These are phyloP conservation scores for Gracilaria domingensis DNA, from an alignment of 23 red algal species.

Conservation along the genomic window DNA sequence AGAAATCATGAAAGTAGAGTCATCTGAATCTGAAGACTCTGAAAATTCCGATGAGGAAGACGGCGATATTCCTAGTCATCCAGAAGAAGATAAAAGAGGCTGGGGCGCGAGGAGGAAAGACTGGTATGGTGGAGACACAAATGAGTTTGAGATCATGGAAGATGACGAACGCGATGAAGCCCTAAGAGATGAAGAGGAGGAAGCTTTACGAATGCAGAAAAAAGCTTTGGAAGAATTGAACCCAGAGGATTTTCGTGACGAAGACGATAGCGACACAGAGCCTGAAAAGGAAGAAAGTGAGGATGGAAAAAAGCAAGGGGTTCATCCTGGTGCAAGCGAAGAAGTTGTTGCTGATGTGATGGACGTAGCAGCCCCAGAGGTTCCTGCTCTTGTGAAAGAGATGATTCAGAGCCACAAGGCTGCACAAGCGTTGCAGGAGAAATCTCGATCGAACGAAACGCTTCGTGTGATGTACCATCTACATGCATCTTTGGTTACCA, in stretches of 20 bases:
- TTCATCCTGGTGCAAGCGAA: not conserved
- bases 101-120: slow-evolving; percentile 49
- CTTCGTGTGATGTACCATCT: slow-evolving; percentile 51
- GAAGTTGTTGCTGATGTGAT: not conserved
- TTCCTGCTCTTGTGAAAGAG: slow-evolving; percentile 45
- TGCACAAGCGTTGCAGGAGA: slow-evolving; percentile 5
- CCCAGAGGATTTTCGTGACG: slow-evolving; percentile 62
- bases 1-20: slow-evolving; percentile 44
- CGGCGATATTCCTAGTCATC: not conserved
- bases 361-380: slow-evolving; percentile 39
- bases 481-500: slow-evolving; percentile 31
- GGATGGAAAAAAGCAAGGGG: slow-evolving; percentile 1
- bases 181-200: slow-evolving; percentile 69
- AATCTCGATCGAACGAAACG: slow-evolving; percentile 42
- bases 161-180: slow-evolving; percentile 72
- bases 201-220: slow-evolving; percentile 56
- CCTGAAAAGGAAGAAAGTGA: slow-evolving; percentile 28
- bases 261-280: slow-evolving; percentile 57
- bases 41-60: slow-evolving; percentile 40
- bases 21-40: slow-evolving; percentile 55
- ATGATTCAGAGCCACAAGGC: slow-evolving; percentile 20
- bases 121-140: slow-evolving; percentile 74
- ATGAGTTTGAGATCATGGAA: slow-evolving; percentile 78
- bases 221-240: slow-evolving; percentile 53
- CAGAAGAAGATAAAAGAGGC: slow-evolving; percentile 40